Base-by-base conservation (phyloP, 805 yeast species). In the Teunomyces funiuensis region DNA sequence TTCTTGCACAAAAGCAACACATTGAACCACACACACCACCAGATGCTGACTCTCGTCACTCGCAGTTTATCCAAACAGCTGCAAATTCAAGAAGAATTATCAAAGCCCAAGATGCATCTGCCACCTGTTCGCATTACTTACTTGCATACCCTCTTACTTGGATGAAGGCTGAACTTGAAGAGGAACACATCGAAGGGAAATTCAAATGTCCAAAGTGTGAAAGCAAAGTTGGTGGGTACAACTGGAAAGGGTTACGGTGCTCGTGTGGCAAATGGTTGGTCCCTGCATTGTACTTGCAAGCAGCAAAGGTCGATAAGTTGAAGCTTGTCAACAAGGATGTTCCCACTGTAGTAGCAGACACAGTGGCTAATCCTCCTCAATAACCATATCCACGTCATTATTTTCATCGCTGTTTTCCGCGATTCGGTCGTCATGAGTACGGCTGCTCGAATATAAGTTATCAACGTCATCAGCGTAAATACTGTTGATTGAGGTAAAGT, bases 211-310 rank as follows among this genome's bases (percentile, higher is more conserved):
- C 93, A 2, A 84, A 83, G 55, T 93, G 99, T 67, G 69, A 70
- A 4, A 72, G 85, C 11, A 93, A 91, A 65, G 79, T 93, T 2
- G 99, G 99, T 10, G 89, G 88, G 0, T 93, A 89, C 60, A 80
- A 83, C 47, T 93, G 99, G 99, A 86, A 83, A 54, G 99, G 99
- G 0, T 80, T 91, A 2, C 70, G 95, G 53, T 93, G 99, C 61
- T 80, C 93, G 43, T 93, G 99, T 62, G 97, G 97, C 2, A 80
- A 79, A 53, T 93, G 99, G 99, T 83, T 91, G 73, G 77, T 88
- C 7, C 99, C 99, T 0, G 95, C 95, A 1, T 75, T 93, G 45
- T 88, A 86, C 59, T 62, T 93, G 41, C 89, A 83, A 60, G 71
- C 82, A 20, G 84, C 89, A 5, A 86, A 87, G 58, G 91, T 88